Percentiles rank a stretch among this genome's conserved stretches.
phyloP scores from a whole-genome alignment of 169 alveolate genomes.

The Eimeria falciformis region DNA sequence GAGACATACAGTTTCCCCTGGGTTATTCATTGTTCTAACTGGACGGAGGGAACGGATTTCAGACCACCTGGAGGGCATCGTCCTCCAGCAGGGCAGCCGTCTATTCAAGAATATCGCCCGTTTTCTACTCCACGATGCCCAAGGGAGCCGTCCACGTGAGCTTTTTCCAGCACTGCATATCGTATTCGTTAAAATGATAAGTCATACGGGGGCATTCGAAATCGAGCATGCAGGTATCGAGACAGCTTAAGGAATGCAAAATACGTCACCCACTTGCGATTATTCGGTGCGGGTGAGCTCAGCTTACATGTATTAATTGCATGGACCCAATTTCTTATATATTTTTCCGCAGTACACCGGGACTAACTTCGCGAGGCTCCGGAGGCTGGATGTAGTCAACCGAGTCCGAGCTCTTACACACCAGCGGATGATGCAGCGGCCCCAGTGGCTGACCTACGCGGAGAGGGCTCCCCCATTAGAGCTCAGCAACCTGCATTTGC shows the following conservation, averaged over 20 bases:
- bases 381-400: conserved; percentile 86
- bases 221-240: too few species aligned
- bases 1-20: too few species aligned
- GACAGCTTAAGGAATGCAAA: background rate
- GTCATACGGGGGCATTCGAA: too few species aligned
- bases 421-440: conserved; percentile 80
- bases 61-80: too few species aligned
- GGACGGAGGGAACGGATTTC: too few species aligned
- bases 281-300: background rate
- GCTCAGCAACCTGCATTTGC: conserved; percentile 31
- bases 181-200: background rate
- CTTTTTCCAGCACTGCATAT: background rate
- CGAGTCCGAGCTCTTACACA: conserved; percentile 86
- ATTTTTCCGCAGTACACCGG: conserved; percentile 80
- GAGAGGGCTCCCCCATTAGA: conserved; percentile 78
- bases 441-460: conserved; percentile 43
- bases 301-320: background rate
- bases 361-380: conserved; percentile 84
- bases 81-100: too few species aligned
- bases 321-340: background rate
- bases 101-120: too few species aligned
- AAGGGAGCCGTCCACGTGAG: conserved; percentile 43
- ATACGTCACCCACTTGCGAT: background rate
- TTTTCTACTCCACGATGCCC: conserved; percentile 28
- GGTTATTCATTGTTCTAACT: too few species aligned